Percentiles rank a stretch among this genome's conserved stretches.
Evolutionary conservation across 2,329 filamentous ascomycete species (phyloP).

Genomic region (Pyricularia pennisetigena): DNA sequence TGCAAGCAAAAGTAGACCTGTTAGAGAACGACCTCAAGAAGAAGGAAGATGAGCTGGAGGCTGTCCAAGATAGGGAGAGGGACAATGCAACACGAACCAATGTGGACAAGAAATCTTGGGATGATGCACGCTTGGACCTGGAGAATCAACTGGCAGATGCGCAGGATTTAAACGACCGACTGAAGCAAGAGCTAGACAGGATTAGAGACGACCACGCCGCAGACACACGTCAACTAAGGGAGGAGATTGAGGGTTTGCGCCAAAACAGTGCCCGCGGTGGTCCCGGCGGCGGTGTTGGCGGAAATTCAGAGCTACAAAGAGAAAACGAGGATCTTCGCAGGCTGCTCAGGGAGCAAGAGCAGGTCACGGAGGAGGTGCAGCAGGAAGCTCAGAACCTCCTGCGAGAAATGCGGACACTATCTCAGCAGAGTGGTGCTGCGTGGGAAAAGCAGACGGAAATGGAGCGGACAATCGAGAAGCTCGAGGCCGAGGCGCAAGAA

Average conservation of each 20-base stretch:
- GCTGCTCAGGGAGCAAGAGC: constrained; percentile 63
- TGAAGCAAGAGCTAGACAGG: constrained; percentile 70
- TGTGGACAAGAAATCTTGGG: constrained; percentile 62
- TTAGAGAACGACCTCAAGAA: constrained; percentile 61
- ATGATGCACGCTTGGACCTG: constrained; percentile 53
- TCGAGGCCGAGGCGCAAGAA: constrained; percentile 76
- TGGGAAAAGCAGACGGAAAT: constrained; percentile 77
- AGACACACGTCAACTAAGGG: constrained; percentile 51
- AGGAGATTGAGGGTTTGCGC: constrained; percentile 48
- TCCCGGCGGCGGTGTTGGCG: constrained; percentile 19
- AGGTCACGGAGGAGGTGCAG: constrained; percentile 78
- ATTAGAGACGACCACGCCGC: constrained; percentile 58
- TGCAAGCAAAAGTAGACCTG: constrained; percentile 63
- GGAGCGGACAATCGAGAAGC: constrained; percentile 59
- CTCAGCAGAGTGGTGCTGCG: constrained; percentile 66
- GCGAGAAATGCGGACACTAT: constrained; percentile 80
- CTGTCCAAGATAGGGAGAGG: constrained; percentile 48
- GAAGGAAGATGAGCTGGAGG: constrained; percentile 63
- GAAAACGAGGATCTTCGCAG: constrained; percentile 61
- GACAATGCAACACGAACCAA: constrained; percentile 39
- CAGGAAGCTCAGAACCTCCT: constrained; percentile 76
- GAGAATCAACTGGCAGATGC: constrained; percentile 67
- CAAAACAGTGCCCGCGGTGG: constrained; percentile 14
- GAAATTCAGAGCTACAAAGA: constrained; percentile 46
- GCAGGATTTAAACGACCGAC: constrained; percentile 65